Evolutionary conservation across 345 rosid genomes (phyloP).

Genomic region (Arabis hirsuta): DNA sequence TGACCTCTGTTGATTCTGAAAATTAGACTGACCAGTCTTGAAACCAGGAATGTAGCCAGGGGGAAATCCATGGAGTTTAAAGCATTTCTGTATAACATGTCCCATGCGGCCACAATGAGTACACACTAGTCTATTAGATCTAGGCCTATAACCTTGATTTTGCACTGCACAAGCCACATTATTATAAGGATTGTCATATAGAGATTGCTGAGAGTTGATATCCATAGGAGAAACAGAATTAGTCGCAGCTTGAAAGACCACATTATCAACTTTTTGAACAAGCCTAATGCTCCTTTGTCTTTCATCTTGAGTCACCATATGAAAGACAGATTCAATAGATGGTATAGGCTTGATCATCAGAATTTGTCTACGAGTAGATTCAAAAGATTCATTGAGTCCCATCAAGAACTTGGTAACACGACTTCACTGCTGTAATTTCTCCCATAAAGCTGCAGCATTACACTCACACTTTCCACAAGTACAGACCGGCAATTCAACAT

Average conservation of each 20-base stretch:
- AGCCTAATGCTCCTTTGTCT: neutral
- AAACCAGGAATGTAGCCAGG: no score
- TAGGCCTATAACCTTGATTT: no score
- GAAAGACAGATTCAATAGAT: neutral
- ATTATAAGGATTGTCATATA: no score
- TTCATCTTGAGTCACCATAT: neutral
- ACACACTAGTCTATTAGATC: no score
- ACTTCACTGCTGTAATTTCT: no score
- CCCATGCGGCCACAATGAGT: no score
- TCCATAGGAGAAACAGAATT: neutral
- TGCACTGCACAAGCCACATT: no score
- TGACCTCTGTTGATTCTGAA: no score
- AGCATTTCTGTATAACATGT: no score
- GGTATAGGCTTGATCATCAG: neutral
- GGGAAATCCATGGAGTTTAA: no score
- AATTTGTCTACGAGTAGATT: neutral
- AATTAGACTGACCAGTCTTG: accelerated
- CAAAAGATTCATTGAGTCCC: neutral
- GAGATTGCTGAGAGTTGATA: accelerated
- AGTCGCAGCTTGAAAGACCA: neutral
- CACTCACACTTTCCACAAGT: neutral
- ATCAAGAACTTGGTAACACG: neutral
- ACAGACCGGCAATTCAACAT: neutral
- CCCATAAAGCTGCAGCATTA: no score
- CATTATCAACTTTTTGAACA: neutral